Percentiles rank a stretch among this genome's conserved stretches.
phyloP scores from a whole-genome alignment of 2,329 filamentous ascomycete species.

The Fusarium musae region DNA sequence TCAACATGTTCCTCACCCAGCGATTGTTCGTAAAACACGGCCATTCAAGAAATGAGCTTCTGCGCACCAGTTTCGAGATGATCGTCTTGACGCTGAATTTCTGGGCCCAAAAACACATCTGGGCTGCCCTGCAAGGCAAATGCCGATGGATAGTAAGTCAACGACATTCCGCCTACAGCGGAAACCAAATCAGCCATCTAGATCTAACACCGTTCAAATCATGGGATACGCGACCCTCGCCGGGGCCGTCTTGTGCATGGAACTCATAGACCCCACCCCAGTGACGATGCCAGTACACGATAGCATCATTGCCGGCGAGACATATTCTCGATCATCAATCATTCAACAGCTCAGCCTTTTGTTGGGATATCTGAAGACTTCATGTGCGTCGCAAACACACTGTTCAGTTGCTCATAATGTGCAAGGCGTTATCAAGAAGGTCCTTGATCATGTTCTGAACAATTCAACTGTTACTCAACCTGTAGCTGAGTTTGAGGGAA shows the following conservation, averaged over 20 bases:
- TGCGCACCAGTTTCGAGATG: neutral
- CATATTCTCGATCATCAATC: neutral
- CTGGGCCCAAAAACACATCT: neutral
- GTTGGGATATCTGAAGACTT: neutral
- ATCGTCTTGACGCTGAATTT: neutral
- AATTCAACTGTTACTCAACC: accelerated
- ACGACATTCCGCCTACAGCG: accelerated
- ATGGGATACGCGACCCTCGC: neutral
- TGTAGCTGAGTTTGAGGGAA: accelerated
- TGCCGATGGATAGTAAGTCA: neutral
- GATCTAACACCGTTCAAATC: neutral
- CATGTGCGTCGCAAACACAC: neutral
- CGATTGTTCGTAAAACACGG: neutral
- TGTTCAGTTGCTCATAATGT: neutral
- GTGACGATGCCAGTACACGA: too few species aligned
- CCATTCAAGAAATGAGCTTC: neutral
- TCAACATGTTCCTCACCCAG: neutral
- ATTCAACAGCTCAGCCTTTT: neutral
- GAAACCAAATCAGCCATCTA: neutral
- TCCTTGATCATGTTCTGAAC: neutral
- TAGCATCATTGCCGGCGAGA: neutral
- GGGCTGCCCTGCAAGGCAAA: neutral
- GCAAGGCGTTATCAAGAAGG: neutral
- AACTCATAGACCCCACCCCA: neutral
- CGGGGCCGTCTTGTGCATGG: neutral